A percentile compares a stretch with the other conserved stretches of the same genome.
phyloP scores from a whole-genome alignment of 257 asterid species.

The Solanum chaucha region DNA sequence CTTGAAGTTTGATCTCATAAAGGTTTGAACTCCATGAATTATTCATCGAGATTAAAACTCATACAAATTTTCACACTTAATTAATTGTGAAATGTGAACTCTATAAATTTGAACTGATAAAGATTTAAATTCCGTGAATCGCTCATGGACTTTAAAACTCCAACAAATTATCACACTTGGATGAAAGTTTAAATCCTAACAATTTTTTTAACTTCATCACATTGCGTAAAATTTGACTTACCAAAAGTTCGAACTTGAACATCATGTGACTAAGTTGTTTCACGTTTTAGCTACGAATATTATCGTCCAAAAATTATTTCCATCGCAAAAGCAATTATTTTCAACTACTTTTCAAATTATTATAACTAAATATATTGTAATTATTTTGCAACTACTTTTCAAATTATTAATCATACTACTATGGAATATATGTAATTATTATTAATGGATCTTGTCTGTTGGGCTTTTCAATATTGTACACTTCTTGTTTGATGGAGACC shows the following conservation, averaged over 20 bases:
- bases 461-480: not conserved
- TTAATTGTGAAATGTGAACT: no score
- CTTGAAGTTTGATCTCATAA: not conserved
- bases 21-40: not conserved
- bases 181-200: no score
- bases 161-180: no score
- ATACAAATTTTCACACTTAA: no score
- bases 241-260: no score
- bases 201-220: no score
- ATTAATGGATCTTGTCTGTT: not conserved
- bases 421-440: not conserved
- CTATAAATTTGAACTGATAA: no score
- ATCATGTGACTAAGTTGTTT: no score
- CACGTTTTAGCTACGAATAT: not conserved
- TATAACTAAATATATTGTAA: not conserved
- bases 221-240: no score
- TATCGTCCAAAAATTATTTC: no score
- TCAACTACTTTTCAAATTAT: not conserved
- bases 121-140: fast-evolving
- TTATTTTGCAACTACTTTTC: not conserved
- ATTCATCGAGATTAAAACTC: not conserved
- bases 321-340: not conserved
- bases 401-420: not conserved
- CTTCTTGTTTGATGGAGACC: not conserved
- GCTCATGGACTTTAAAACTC: no score